Base-by-base conservation (phyloP, 257 asterid species). In the Petunia secreta region DNA sequence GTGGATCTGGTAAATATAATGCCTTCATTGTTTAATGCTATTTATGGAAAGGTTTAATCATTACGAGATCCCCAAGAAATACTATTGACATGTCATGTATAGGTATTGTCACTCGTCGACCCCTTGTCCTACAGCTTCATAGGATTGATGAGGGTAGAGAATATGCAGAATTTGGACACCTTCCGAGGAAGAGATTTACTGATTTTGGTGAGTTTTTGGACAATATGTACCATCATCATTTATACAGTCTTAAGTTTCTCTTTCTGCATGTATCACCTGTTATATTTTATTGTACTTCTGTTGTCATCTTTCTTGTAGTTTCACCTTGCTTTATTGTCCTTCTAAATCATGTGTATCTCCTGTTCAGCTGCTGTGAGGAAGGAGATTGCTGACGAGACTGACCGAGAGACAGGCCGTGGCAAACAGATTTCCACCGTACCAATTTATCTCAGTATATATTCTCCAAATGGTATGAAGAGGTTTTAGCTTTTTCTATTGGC, bases 61-160 rank as follows among this genome's bases (percentile, higher is more conserved):
- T 50, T 43, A 39, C 37, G 39, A 8, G 46, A 63, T 79, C 48
- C 74, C 64, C 76, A 14, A 40, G 76, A 58, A 15, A 58, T 38
- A 38, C 44, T 8, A 36, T 13, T 79, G 15, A 41, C 62, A 67
- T 50, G 38, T 44, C 13, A 71, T 81, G 75, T 80, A 75, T 89
- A 95, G 99, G 99, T 66, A 95, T 95, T 84, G 99, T 95, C 74
- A 95, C 99, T 67, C 89, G 99, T 10, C 97, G 99, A 66, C 99
- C 99, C 54, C 97, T 95, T 83, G 99, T 93, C 80, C 91, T 93
- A 80, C 98, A 95, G 89, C 99, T 95, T 90, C 93, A 92, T 77
- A 92, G 95, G 82, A 85, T 93, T 63, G 95, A 90, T 1, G 97
- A 91, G 83, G 92, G 93, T 52, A 91, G 96, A 89, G 99, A 95